These are phyloP conservation scores for Wickerhamomyces chaumierensis DNA, from an alignment of 805 yeast species.

Conservation along the genomic window DNA sequence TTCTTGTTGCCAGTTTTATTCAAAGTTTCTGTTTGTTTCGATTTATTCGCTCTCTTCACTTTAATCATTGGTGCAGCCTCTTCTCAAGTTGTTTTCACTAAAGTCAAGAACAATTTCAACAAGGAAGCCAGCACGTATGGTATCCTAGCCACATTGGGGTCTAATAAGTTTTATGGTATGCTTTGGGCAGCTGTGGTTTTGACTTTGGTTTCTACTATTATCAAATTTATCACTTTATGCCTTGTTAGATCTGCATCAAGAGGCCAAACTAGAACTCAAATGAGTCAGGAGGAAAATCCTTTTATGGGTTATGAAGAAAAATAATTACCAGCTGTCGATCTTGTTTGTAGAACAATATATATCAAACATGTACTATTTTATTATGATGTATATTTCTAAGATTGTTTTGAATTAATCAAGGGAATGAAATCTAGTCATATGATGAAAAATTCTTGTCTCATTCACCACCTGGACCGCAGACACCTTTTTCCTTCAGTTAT, in stretches of 20 bases:
- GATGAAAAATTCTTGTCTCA: background rate
- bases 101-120: constrained; percentile 40
- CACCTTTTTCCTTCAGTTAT: background rate
- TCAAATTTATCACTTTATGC: constrained; percentile 25
- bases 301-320: constrained; percentile 13
- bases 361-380: background rate
- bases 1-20: constrained; percentile 27
- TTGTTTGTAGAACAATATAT: too few relatives aligned
- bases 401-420: too few relatives aligned
- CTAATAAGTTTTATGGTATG: constrained; percentile 38
- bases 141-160: constrained; percentile 37
- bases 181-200: constrained; percentile 56
- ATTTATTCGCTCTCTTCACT: constrained; percentile 23
- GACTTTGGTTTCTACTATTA: constrained; percentile 26
- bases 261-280: background rate
- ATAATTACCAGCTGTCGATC: too few relatives aligned
- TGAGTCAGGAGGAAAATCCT: constrained; percentile 6
- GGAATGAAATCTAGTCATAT: background rate
- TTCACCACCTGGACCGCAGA: too few relatives aligned
- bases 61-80: constrained; percentile 38
- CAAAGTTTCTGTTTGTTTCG: background rate
- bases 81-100: constrained; percentile 50
- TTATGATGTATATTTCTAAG: too few relatives aligned
- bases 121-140: constrained; percentile 38
- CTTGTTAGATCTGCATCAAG: constrained; percentile 23